phyloP scores from a whole-genome alignment of 208 protist species.

The Leishmania major region DNA sequence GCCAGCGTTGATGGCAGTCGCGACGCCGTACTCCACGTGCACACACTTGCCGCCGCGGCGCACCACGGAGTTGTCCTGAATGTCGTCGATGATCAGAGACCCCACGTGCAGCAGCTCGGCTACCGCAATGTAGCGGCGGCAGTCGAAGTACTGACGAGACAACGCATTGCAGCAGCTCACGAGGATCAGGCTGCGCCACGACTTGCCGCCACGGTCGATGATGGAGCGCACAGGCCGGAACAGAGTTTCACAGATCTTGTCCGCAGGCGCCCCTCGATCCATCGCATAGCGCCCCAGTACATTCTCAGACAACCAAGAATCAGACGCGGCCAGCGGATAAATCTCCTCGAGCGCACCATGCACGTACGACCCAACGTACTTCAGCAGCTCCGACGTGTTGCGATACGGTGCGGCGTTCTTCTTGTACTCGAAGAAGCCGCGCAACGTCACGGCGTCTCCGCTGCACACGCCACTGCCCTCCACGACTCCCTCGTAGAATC shows the following conservation, averaged over 20 bases:
- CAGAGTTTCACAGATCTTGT: conserved; percentile 49
- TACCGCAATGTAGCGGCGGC: conserved; percentile 50
- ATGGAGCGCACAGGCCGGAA: conserved; percentile 59
- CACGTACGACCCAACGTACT: conserved; percentile 42
- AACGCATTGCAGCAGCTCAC: conserved; percentile 58
- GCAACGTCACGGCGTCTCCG: conserved; percentile 25
- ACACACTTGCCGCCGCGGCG: conserved; percentile 57
- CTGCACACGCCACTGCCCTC: conserved; percentile 27
- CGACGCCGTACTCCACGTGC: conserved; percentile 56
- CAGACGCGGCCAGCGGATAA: conserved; percentile 43
- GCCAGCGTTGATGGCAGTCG: conserved; percentile 69
- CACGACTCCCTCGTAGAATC: conserved; percentile 60
- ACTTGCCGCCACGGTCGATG: conserved; percentile 67
- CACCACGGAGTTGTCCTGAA: conserved; percentile 69
- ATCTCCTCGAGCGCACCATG: conserved; percentile 31
- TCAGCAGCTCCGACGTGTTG: conserved; percentile 37
- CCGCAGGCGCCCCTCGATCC: conserved; percentile 14
- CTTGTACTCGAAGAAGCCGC: conserved; percentile 57
- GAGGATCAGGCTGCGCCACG: conserved; percentile 69
- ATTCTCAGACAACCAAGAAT: conserved; percentile 48
- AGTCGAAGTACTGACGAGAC: conserved; percentile 58
- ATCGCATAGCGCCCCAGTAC: conserved; percentile 41
- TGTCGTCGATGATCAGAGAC: conserved; percentile 80
- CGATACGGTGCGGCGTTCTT: conserved; percentile 14
- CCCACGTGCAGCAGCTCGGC: conserved; percentile 72